A percentile compares a stretch with the other conserved stretches of the same genome.
Evolutionary conservation across 768 basidiomycete genomes (phyloP).

Genomic region (Agrocybe praecox): DNA sequence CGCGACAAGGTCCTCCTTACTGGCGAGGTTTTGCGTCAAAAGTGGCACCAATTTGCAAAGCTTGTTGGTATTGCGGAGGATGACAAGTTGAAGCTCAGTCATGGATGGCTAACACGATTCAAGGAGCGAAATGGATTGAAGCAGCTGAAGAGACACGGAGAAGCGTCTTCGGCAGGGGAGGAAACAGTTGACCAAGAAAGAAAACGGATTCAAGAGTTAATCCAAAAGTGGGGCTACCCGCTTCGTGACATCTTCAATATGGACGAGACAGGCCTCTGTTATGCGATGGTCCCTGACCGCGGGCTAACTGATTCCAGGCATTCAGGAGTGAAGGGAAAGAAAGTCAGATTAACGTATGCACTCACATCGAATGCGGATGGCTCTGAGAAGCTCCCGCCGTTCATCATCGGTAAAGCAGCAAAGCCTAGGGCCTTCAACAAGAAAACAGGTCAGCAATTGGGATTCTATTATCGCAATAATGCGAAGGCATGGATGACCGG

Average conservation of each 20-base stretch:
- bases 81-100: slow-evolving; percentile 31
- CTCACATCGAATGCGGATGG: slow-evolving; percentile 38
- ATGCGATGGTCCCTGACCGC: slow-evolving; percentile 34
- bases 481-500: slow-evolving; percentile 41
- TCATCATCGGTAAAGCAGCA: slow-evolving; percentile 34
- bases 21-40: slow-evolving; percentile 33
- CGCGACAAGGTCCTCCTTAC: slow-evolving; percentile 30
- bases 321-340: slow-evolving; percentile 34
- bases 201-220: too few species aligned
- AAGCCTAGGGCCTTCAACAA: slow-evolving; percentile 29
- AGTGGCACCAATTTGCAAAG: slow-evolving; percentile 37
- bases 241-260: slow-evolving; percentile 35
- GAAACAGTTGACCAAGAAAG: too few species aligned
- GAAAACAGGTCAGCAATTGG: slow-evolving; percentile 29
- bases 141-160: too few species aligned
- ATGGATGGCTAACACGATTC: slow-evolving; percentile 28
- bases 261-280: slow-evolving; percentile 38
- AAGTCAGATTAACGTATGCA: slow-evolving; percentile 30
- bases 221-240: background rate
- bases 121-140: too few species aligned
- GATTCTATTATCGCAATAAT: slow-evolving; percentile 38
- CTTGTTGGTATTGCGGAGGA: slow-evolving; percentile 30
- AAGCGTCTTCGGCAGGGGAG: too few species aligned
- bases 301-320: slow-evolving; percentile 24
- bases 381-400: slow-evolving; percentile 26